phyloP scores from a whole-genome alignment of 352 stramenopile genomes.

The Thalassiosira oceanica region DNA sequence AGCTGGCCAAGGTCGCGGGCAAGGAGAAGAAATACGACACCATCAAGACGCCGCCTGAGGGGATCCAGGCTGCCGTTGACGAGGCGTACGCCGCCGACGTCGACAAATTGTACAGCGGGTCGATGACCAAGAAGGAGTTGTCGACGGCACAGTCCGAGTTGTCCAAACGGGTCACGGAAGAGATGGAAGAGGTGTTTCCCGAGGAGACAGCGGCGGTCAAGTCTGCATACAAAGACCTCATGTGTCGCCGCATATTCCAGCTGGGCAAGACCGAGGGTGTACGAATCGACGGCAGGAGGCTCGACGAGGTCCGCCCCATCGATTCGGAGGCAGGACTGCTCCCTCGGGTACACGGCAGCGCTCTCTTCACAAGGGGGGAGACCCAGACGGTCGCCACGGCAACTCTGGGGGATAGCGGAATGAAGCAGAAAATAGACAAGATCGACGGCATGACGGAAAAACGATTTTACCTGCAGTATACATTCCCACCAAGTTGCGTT shows the following conservation, averaged over 20 bases:
- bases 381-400: conserved; percentile 82
- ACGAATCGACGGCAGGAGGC: conserved; percentile 86
- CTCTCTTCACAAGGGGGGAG: conserved; percentile 80
- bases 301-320: conserved; percentile 85
- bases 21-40: conserved; percentile 71
- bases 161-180: conserved; percentile 39
- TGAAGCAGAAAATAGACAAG: conserved; percentile 82
- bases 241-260: conserved; percentile 67
- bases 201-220: conserved; percentile 53
- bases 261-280: conserved; percentile 63
- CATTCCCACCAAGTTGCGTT: conserved; percentile 97
- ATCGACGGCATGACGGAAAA: conserved; percentile 79
- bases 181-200: conserved; percentile 56
- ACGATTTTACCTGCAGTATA: conserved; percentile 95
- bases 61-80: conserved; percentile 64
- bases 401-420: conserved; percentile 80
- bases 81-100: conserved; percentile 61
- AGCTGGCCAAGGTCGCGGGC: conserved; percentile 55
- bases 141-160: conserved; percentile 17
- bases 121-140: conserved; percentile 51
- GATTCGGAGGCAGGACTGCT: conserved; percentile 86
- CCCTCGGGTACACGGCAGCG: conserved; percentile 71
- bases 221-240: conserved; percentile 62
- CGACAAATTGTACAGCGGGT: conserved; percentile 53
- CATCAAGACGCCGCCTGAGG: conserved; percentile 40